Evolutionary conservation across 192 early-diverging fungal species (phyloP), one percentile per base, ranked within the genome.

Genomic region (Umbelopsis isabellina): DNA sequence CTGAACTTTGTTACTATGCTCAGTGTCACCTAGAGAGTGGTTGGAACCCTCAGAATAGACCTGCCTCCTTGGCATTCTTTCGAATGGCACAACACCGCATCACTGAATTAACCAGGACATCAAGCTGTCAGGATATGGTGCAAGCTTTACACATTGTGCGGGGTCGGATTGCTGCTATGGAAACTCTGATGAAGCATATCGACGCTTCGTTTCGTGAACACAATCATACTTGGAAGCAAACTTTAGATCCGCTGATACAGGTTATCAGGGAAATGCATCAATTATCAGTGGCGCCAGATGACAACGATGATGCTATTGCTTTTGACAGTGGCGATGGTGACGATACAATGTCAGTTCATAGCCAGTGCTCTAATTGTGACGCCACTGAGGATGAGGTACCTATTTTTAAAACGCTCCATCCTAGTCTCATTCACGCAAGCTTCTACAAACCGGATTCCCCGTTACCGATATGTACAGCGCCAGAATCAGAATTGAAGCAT

Each of bases 1-100:
- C 55, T 25, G 18, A 61, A 15, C 30, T 61, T 15, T 61, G 55
- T 12, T 61, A 61, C 55, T 33, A 35, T 5, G 55, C 55, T 61
- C 55, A 61, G 30, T 35, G 27, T 35, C 55, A 61, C 13, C 2
- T 61, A 6, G 55, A 61, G n/a, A 61, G 27, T 12, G 55, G 25
- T 10, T 61, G 55, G 55, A 25, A 61, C 13, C 55, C 55, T 16
- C 55, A 61, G 13, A 27, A 61, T 18, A 23, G 55, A 61, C 27
- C 7, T 8, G 30, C 27, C 15, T 25, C 55, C 6, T 35, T 61
- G 25, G 16, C 33, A n/a, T 61, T 61, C 30, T 61, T 61, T n/a
- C 55, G 37, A 61, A 35, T 35, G 30, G 55, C 55, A 16, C 27
- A 61, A 16, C 27, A 35, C 16, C 55, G 25, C n/a, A 37, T 61